phyloP scores from a whole-genome alignment of 2,329 filamentous ascomycete species.

The Epichloe sylvatica region DNA sequence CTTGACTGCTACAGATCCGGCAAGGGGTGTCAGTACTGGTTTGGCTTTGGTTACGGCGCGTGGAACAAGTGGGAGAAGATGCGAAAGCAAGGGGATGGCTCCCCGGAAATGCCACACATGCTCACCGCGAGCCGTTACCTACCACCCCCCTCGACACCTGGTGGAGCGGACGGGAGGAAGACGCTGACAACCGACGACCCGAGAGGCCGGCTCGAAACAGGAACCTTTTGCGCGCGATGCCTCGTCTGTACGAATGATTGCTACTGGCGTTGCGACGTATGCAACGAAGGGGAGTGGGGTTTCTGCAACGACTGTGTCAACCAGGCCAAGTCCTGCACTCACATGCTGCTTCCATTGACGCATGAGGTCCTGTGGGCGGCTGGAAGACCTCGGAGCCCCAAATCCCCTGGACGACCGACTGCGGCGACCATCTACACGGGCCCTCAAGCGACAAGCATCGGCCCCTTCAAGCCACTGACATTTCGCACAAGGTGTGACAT shows the following conservation, averaged over 20 bases:
- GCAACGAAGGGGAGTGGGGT: slow-evolving; percentile 90
- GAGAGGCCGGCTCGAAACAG: slow-evolving; percentile 52
- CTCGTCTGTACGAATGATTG: slow-evolving; percentile 61
- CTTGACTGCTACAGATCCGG: slow-evolving; percentile 63
- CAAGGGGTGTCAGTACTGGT: slow-evolving; percentile 74
- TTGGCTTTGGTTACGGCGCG: slow-evolving; percentile 67
- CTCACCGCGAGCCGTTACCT: slow-evolving; percentile 44
- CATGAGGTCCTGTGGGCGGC: slow-evolving; percentile 33
- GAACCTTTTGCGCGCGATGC: slow-evolving; percentile 75
- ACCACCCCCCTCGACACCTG: slow-evolving; percentile 33
- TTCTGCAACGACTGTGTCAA: slow-evolving; percentile 85
- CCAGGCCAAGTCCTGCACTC: slow-evolving; percentile 65
- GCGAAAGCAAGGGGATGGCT: slow-evolving; percentile 25
- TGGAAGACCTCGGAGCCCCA: slow-evolving; percentile 26
- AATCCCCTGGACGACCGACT: slow-evolving; percentile 32
- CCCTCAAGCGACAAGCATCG: slow-evolving; percentile 30
- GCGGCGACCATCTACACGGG: slow-evolving; percentile 36
- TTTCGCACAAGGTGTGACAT: slow-evolving; percentile 69
- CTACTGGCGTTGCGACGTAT: slow-evolving; percentile 78
- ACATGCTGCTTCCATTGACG: slow-evolving; percentile 63
- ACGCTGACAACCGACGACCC: slow-evolving; percentile 56
- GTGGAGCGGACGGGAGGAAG: slow-evolving; percentile 39
- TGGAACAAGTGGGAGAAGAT: slow-evolving; percentile 50
- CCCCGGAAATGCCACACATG: slow-evolving; percentile 38
- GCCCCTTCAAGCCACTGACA: slow-evolving; percentile 51